Conservation (phyloP, 495 filamentous ascomycete genomes). For the Lepidopterella palustris region DNA sequence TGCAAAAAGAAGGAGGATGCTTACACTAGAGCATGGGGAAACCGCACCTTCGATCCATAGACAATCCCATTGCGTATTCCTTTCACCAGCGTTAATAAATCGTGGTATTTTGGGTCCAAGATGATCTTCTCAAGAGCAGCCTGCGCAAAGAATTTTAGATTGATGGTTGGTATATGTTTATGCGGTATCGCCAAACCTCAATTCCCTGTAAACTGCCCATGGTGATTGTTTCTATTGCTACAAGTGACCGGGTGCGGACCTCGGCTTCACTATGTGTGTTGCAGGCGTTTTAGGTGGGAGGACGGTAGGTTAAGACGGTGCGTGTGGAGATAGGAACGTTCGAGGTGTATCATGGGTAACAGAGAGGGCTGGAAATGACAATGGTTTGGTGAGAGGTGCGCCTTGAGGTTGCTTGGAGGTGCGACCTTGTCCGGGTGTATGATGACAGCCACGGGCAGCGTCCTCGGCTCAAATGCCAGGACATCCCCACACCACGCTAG, state of each 20-base stretch:
- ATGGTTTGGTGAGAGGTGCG: not conserved
- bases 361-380: not conserved
- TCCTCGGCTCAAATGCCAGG: not conserved
- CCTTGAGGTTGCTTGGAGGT: not conserved
- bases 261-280: not conserved
- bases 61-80: slow-evolving; percentile 92
- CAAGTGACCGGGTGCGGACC: not conserved
- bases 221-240: not conserved
- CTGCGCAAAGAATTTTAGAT: slow-evolving; percentile 9
- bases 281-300: not conserved
- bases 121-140: slow-evolving; percentile 56
- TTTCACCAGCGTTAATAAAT: slow-evolving; percentile 77
- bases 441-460: not conserved
- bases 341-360: not conserved
- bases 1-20: slow-evolving; percentile 11
- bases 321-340: not conserved
- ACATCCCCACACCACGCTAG: not conserved
- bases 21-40: slow-evolving; percentile 94
- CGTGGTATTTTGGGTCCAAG: slow-evolving; percentile 76
- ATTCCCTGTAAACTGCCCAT: not conserved
- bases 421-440: not conserved
- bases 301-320: not conserved
- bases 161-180: not conserved
- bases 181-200: not conserved
- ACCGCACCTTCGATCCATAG: slow-evolving; percentile 96